These are phyloP conservation scores for Nissolia schottii DNA, from an alignment of 306 rosid genomes.

Conservation along the genomic window DNA sequence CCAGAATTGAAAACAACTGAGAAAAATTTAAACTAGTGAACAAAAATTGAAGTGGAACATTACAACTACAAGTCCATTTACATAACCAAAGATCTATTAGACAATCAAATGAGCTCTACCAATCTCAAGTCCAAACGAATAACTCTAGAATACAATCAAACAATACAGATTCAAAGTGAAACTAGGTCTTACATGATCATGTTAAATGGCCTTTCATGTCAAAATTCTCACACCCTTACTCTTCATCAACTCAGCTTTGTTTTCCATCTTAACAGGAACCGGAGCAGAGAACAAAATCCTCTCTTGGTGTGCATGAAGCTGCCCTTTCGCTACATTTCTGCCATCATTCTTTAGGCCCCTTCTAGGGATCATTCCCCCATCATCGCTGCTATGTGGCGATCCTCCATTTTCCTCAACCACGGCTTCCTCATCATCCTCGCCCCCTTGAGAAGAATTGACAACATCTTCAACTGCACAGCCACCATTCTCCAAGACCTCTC, in stretches of 20 bases:
- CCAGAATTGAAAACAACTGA: neutral
- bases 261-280: constrained; percentile 78
- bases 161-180: constrained; percentile 22
- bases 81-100: constrained; percentile 17
- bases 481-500: constrained; percentile 38
- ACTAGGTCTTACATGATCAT: constrained; percentile 16
- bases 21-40: neutral
- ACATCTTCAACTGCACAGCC: constrained; percentile 46
- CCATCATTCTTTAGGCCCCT: constrained; percentile 24
- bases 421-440: constrained; percentile 51
- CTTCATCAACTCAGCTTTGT: constrained; percentile 45
- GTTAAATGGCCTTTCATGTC: constrained; percentile 21
- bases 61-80: constrained; percentile 18
- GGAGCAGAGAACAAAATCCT: constrained; percentile 64
- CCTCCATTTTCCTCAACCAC: constrained; percentile 23
- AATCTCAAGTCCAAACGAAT: constrained; percentile 18
- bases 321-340: constrained; percentile 25
- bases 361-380: constrained; percentile 43
- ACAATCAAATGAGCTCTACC: constrained; percentile 16
- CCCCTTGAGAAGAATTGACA: constrained; percentile 40
- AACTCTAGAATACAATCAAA: constrained; percentile 12
- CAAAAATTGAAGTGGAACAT: constrained; percentile 18
- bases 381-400: constrained; percentile 41
- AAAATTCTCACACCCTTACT: constrained; percentile 46
- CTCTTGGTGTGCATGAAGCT: constrained; percentile 24